Evolutionary conservation across 164 flowering plant species (phyloP).

Genomic region (Annona squamosa): DNA sequence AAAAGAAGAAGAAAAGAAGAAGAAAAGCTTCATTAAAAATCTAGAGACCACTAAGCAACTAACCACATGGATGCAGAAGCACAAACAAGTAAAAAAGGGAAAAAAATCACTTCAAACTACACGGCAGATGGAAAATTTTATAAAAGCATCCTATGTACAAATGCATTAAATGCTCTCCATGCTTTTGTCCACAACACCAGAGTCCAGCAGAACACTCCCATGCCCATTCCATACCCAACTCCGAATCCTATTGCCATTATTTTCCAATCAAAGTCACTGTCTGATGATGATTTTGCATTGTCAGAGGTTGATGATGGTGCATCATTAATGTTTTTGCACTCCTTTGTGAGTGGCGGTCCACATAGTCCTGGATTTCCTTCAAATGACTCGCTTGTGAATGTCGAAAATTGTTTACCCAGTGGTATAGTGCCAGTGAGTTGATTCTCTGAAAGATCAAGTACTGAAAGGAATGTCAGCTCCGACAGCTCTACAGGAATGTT

Average conservation of each 20-base stretch:
- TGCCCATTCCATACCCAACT: not conserved
- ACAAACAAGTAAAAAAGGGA: too few relatives aligned
- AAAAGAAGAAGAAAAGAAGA: too few relatives aligned
- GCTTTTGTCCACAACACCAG: not conserved
- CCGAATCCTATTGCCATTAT: not conserved
- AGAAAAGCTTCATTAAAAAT: too few relatives aligned
- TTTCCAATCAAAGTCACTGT: too few relatives aligned
- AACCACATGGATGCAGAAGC: too few relatives aligned
- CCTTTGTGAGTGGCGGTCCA: slow-evolving; percentile 28
- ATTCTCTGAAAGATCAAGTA: slow-evolving; percentile 39
- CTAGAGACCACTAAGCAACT: too few relatives aligned
- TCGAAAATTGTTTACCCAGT: slow-evolving; percentile 18
- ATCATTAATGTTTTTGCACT: slow-evolving; percentile 1
- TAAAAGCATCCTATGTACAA: not conserved
- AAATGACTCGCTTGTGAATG: slow-evolving; percentile 27
- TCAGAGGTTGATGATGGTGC: too few relatives aligned
- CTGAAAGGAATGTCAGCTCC: slow-evolving; percentile 29
- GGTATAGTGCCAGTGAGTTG: slow-evolving; percentile 37
- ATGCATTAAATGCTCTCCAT: not conserved
- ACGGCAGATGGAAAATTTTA: not conserved
- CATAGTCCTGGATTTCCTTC: slow-evolving; percentile 38
- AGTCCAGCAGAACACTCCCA: not conserved
- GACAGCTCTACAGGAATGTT: slow-evolving; percentile 29
- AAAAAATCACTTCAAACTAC: too few relatives aligned
- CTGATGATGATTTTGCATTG: too few relatives aligned